Evolutionary conservation across 228 moss, liverwort and hornwort species (phyloP).

Genomic region (Sphagnum magellanicum): DNA sequence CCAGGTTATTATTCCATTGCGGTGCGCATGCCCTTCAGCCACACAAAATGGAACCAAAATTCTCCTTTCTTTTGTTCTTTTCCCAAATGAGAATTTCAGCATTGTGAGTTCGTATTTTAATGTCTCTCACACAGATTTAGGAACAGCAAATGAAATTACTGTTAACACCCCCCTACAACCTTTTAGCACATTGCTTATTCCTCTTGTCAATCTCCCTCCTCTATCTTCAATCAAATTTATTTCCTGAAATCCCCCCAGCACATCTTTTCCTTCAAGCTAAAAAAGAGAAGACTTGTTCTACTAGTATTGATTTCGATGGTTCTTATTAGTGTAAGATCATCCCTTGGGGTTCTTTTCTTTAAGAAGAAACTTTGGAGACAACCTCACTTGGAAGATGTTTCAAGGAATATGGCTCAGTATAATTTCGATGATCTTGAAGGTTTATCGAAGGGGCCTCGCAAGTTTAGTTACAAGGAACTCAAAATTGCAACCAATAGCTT

Average conservation of each 20-base stretch:
- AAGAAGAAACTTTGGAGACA: no score
- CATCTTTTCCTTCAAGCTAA: not conserved
- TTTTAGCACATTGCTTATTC: slow-evolving; percentile 59
- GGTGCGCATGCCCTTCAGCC: slow-evolving; percentile 67
- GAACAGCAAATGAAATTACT: slow-evolving; percentile 32
- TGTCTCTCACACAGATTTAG: slow-evolving; percentile 19
- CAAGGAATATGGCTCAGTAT: no score
- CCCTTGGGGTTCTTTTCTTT: not conserved
- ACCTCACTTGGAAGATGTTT: no score
- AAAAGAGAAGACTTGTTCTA: no score
- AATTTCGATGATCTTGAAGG: no score
- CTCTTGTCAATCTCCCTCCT: slow-evolving; percentile 28
- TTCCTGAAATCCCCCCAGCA: not conserved
- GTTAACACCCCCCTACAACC: not conserved
- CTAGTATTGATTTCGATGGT: no score
- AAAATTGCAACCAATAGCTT: no score
- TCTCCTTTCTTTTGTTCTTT: slow-evolving; percentile 45
- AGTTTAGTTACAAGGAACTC: no score
- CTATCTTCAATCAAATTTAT: slow-evolving; percentile 10
- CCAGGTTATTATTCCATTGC: slow-evolving; percentile 40
- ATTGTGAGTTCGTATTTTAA: slow-evolving; percentile 19
- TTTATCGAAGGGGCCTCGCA: no score
- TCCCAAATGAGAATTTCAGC: slow-evolving; percentile 15
- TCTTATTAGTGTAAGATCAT: slow-evolving; percentile 2
- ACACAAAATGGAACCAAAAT: slow-evolving; percentile 28